Evolutionary conservation across 2,329 filamentous ascomycete genomes (phyloP), one percentile per base, ranked within the genome.

Genomic region (Trichoderma koningii): DNA sequence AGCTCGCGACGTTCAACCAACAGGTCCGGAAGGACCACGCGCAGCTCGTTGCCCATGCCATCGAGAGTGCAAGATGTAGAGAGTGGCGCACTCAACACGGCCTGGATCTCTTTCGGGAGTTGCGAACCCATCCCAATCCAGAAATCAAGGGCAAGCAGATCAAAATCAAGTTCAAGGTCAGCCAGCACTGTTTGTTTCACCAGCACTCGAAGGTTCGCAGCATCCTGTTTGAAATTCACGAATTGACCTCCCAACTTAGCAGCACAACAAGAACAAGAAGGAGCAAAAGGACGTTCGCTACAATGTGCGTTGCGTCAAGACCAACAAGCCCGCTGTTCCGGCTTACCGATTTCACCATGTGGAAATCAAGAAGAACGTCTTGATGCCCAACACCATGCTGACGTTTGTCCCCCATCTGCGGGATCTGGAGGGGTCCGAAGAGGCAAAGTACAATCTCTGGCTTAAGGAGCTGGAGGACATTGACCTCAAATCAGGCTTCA

Each of bases 351-450:
- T 86, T 68, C 85, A 87, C 69, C 83, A 87, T 66, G 82, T 87
- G 44, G 82, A 86, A 70, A 85, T 87, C 59, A 79, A 78, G 71
- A 85, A 83, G 71, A 87, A 87, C 64, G 81, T 87, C 42, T 77
- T 87, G 34, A 85, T 85, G 0, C 83, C 84, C 3, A 85, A 86
- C 70, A 86, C 84, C 1, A 84, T 85, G 77, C 77, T 87, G 61
- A 85, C 82, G 38, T 87, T 86, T 71, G 83, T 87, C 15, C 85
- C 85, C 15, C 84, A 87, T 72, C 74, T 87, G 57, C 80, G 83
- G 61, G 85, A 87, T 67, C 75, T 87, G 30, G 81, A 84, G 53
- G 81, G 81, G 26, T 80, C 81, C n/a, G 84, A 86, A 70, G 84
- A 86, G 70, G 76, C 77, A 15, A 79, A 82, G 66, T 86, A 86